phyloP scores from a whole-genome alignment of 495 filamentous ascomycete genomes.

The Halenospora varia region DNA sequence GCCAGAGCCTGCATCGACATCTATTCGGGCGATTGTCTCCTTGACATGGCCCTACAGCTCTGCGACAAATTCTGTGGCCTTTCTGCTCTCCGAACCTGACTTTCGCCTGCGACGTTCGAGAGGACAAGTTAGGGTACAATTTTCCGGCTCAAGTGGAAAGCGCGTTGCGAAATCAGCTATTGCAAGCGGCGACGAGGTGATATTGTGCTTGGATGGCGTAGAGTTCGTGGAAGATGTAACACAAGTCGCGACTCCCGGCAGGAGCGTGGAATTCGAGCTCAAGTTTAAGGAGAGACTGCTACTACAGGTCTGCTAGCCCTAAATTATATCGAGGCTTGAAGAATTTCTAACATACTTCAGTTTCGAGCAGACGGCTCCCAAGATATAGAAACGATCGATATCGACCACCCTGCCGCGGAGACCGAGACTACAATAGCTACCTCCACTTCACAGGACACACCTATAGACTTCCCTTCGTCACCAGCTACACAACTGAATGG shows the following conservation, averaged over 20 bases:
- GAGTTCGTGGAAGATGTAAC: slow-evolving; percentile 49
- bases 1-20: slow-evolving; percentile 14
- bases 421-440: not conserved
- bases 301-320: slow-evolving; percentile 48
- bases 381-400: slow-evolving; percentile 12
- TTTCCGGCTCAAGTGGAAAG: slow-evolving; percentile 68
- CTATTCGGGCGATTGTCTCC: slow-evolving; percentile 66
- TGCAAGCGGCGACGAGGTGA: slow-evolving; percentile 72
- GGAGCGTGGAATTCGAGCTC: slow-evolving; percentile 71
- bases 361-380: slow-evolving; percentile 18
- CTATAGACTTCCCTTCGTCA: not conserved
- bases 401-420: slow-evolving; percentile 21
- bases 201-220: slow-evolving; percentile 62
- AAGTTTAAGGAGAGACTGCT: slow-evolving; percentile 52
- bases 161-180: slow-evolving; percentile 60
- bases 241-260: slow-evolving; percentile 55
- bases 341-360: slow-evolving; percentile 5
- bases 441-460: slow-evolving; percentile 1
- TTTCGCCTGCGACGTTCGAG: slow-evolving; percentile 72
- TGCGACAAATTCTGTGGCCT: slow-evolving; percentile 62
- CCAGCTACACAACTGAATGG: not conserved
- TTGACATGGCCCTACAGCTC: slow-evolving; percentile 91
- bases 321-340: not conserved
- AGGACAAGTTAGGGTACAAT: slow-evolving; percentile 80
- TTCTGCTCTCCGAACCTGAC: slow-evolving; percentile 82